Evolutionary conservation across 306 rosid species (phyloP), one percentile per base, ranked within the genome.

Genomic region (Trifolium dubium): DNA sequence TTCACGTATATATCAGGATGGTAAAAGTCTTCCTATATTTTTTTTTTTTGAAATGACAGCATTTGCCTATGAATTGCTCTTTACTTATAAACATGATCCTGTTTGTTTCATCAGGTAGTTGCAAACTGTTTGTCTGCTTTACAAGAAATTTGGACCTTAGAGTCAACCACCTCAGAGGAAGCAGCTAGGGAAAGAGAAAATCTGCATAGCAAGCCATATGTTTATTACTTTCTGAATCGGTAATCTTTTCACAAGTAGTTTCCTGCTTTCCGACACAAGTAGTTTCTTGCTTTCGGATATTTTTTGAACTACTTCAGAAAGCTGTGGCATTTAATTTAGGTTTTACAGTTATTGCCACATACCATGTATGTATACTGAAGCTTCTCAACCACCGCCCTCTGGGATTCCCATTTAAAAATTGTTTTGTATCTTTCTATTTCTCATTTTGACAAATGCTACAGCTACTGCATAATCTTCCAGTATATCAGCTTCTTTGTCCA

Each of bases 141-240:
- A 37, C 97, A 95, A 95, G 99, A 95, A 87, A 95, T 95, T 83
- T 95, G 92, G 96, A 86, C 90, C 68, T 84, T 86, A 81, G 98
- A 90, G 85, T 92, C 93, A 69, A 82, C 92, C 65, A 67, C 88
- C 4, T 85, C 96, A 35, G 99, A 95, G 86, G 99, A 89, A 86
- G 97, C 92, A 51, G 80, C 91, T 59, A 88, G 93, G 88, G 99
- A 95, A 75, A 87, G 96, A 88, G 99, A 95, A 86, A 64, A 79
- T 74, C 83, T 95, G 77, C 97, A 88, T 59, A 90, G 98, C 92
- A 95, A 95, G 90, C 89, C 96, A 30, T 55, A 87, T 68, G 85
- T 95, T 73, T 95, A 86, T 85, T 81, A 86, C 86, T 51, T 95
- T 82, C 64, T 95, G 85, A 95, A 95, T 76, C 89, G 99, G 99